Conservation (phyloP, 805 yeast genomes). For the Ogataea ramenticola region DNA sequence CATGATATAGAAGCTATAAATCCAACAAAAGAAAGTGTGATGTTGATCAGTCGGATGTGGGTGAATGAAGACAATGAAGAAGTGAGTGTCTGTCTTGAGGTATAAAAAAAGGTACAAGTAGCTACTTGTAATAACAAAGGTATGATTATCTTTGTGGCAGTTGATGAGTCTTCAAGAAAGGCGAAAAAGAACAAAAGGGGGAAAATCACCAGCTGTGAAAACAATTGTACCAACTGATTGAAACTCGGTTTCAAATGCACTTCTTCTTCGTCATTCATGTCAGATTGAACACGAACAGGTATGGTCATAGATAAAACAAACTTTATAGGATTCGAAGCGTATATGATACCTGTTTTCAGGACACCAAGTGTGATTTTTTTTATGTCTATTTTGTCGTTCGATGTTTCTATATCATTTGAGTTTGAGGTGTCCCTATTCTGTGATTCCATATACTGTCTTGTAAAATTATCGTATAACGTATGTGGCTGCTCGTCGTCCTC, state of each 20-base stretch:
- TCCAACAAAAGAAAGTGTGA: conserved; percentile 42
- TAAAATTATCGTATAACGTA: neutral
- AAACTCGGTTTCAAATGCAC: neutral
- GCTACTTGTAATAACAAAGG: neutral
- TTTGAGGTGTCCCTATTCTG: neutral
- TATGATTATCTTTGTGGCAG: neutral
- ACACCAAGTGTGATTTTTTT: neutral
- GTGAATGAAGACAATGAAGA: neutral
- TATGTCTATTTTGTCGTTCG: neutral
- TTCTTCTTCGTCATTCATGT: neutral
- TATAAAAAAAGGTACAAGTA: neutral
- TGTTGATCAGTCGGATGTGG: neutral
- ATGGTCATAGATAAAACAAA: neutral
- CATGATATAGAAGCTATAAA: conserved; percentile 60
- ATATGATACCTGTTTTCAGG: neutral
- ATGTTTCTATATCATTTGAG: neutral
- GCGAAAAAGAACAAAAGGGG: neutral
- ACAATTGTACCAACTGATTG: neutral
- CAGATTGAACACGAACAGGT: neutral
- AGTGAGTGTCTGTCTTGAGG: neutral
- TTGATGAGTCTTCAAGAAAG: neutral
- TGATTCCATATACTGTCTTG: neutral
- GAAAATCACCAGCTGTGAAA: neutral
- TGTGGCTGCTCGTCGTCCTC: neutral
- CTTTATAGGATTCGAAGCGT: neutral